A percentile compares a stretch with the other conserved stretches of the same genome.
Evolutionary conservation across 352 stramenopile genomes (phyloP).

Genomic region (Phytophthora sojae): DNA sequence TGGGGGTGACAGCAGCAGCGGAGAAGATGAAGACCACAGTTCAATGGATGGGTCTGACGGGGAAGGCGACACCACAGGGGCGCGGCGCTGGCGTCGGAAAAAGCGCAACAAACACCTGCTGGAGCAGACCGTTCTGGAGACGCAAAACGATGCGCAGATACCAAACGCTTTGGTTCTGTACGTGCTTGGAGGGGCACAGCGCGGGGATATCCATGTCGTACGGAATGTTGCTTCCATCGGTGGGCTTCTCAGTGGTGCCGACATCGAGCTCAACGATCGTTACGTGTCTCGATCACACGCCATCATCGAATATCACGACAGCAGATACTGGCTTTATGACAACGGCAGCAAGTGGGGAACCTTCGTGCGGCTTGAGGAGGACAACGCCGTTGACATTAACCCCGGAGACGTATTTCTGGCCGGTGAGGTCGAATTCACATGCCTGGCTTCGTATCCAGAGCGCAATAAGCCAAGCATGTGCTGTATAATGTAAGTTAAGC

Average conservation of each 20-base stretch:
- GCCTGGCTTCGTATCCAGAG: slow-evolving; percentile 66
- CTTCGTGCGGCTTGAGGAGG: slow-evolving; percentile 78
- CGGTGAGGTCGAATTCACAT: slow-evolving; percentile 82
- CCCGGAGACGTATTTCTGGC: slow-evolving; percentile 76
- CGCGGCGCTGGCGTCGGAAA: slow-evolving; percentile 72
- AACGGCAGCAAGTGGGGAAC: slow-evolving; percentile 73
- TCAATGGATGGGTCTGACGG: slow-evolving; percentile 12
- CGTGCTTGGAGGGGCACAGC: slow-evolving; percentile 78
- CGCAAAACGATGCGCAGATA: slow-evolving; percentile 57
- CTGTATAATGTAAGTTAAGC: slow-evolving; percentile 46
- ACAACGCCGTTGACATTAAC: slow-evolving; percentile 66
- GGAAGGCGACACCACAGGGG: slow-evolving; percentile 24
- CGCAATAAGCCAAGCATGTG: slow-evolving; percentile 66
- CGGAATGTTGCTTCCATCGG: slow-evolving; percentile 70
- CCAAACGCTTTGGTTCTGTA: slow-evolving; percentile 75
- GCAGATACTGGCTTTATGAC: slow-evolving; percentile 80
- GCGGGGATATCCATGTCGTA: slow-evolving; percentile 81
- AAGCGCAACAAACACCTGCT: slow-evolving; percentile 80
- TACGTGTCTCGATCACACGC: slow-evolving; percentile 68
- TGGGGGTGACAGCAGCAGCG: background rate
- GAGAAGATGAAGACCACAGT: slow-evolving; percentile 28
- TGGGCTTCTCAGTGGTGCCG: slow-evolving; percentile 53
- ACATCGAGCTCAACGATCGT: slow-evolving; percentile 78
- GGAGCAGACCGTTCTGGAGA: slow-evolving; percentile 64
- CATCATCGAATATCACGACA: slow-evolving; percentile 78